Evolutionary conservation across 345 rosid genomes (phyloP).

Genomic region (Brassica cretica): DNA sequence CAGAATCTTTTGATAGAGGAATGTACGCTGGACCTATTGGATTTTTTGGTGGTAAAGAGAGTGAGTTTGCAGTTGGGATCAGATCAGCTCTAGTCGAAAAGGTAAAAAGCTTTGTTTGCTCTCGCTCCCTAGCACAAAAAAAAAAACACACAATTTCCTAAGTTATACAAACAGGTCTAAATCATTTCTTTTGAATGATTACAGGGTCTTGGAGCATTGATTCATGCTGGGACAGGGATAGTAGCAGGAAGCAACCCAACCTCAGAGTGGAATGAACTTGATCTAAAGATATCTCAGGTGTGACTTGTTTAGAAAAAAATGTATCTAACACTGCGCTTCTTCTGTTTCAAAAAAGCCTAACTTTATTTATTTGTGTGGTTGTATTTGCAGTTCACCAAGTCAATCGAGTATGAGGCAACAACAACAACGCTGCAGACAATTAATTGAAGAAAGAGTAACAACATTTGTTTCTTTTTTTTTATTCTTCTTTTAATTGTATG

Average conservation of each 20-base stretch:
- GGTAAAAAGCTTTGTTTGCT: constrained; percentile 42
- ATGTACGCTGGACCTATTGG: constrained; percentile 98
- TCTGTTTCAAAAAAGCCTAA: background rate
- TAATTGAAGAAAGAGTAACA: constrained; percentile 20
- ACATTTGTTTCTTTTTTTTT: constrained; percentile 1
- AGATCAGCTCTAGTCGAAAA: constrained; percentile 87
- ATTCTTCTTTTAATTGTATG: constrained; percentile 5
- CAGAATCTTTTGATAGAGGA: constrained; percentile 91
- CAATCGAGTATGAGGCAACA: constrained; percentile 31
- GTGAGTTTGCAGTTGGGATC: constrained; percentile 96
- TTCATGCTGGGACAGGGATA: constrained; percentile 92
- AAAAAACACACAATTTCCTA: background rate
- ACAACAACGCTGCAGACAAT: constrained; percentile 26
- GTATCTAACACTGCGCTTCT: constrained; percentile 1
- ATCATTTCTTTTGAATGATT: background rate
- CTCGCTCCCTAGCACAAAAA: background rate
- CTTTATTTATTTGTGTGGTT: background rate
- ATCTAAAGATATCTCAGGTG: constrained; percentile 95
- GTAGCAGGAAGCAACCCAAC: constrained; percentile 86
- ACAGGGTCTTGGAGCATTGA: constrained; percentile 80
- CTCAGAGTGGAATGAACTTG: constrained; percentile 92
- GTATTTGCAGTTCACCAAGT: constrained; percentile 35
- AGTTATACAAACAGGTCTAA: constrained; percentile 6
- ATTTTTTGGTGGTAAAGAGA: constrained; percentile 91
- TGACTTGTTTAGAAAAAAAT: background rate